These are phyloP conservation scores for Physcia stellaris DNA, from an alignment of 495 filamentous ascomycete species.

Conservation along the genomic window DNA sequence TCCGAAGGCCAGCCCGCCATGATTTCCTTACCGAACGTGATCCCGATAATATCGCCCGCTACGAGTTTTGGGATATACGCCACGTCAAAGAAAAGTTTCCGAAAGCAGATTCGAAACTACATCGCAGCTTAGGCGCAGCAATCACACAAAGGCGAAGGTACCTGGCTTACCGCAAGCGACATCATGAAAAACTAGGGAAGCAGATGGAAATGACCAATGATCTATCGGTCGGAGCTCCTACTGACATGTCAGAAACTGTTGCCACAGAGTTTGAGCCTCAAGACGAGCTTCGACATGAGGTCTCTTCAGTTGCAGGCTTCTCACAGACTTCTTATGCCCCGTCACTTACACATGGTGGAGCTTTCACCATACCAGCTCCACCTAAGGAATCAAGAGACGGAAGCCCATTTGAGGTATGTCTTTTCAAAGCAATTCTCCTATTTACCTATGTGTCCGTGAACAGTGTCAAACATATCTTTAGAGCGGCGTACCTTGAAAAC, in stretches of 20 bases:
- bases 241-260: not conserved
- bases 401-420: slow-evolving; percentile 2
- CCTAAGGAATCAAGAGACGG: not conserved
- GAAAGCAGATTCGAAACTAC: slow-evolving; percentile 6
- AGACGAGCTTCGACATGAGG: slow-evolving; percentile 1
- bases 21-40: too few species aligned
- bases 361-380: not conserved
- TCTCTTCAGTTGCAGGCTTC: not conserved
- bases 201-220: not conserved
- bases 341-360: not conserved
- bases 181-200: slow-evolving; percentile 22
- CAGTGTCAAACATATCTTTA: too few species aligned
- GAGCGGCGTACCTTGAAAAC: too few species aligned
- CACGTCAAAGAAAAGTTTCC: slow-evolving; percentile 17
- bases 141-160: slow-evolving; percentile 27
- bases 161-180: slow-evolving; percentile 25
- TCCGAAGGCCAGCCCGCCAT: too few species aligned
- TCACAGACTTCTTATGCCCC: not conserved
- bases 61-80: slow-evolving; percentile 15
- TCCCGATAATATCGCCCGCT: too few species aligned
- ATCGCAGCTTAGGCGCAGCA: slow-evolving; percentile 24
- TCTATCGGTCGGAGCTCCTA: not conserved
- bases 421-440: too few species aligned
- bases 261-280: not conserved
- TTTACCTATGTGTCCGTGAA: too few species aligned